Base-by-base conservation (phyloP, 2,329 filamentous ascomycete genomes). In the Hypoxylon sp. region DNA sequence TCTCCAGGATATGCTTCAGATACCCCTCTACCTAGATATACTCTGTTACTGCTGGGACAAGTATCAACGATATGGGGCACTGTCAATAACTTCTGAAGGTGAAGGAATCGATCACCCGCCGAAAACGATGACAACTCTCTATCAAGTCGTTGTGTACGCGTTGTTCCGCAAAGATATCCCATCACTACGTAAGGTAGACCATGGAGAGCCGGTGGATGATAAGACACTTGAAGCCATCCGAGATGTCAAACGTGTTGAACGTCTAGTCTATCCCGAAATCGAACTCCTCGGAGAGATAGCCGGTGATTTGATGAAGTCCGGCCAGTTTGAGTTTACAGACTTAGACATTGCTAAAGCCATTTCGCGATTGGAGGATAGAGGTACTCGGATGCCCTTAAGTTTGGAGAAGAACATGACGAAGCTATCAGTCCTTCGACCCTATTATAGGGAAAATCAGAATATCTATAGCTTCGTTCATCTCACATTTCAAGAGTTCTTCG, bases 401-500 rank as follows among this genome's bases (percentile, higher is more conserved):
- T 2, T 34, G 4, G 31, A 34, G 16, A 34, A 4, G 11, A 20
- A 34, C 11, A 5, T 34, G 16, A 7, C 31, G 9, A 34, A 34
- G 31, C 16, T 34, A n/a, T 34, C 31, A 7, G 5, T 34, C 11
- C 13, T 34, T 4, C 31, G 31, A 5, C 7, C 4, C 3, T 3
- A 17, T 12, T 34, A 13, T 8, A 34, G 5, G 15, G 5, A 4
- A 11, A 8, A 19, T 6, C 31, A 20, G n/a, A 3, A 20, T 3
- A 19, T 5, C 2, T 34, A 34, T 20, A 34, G 31, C 3, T 34
- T 34, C 31, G 9, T 19, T 9, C 31, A 34, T n/a, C 5, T 34
- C 16, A 34, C 7, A 3, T 34, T 34, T 16, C 31, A 34, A 9
- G 31, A 34, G 16, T 34, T 34, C 31, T 34, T 34, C 20, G 31